These are phyloP conservation scores for Fusarium anguioides DNA, from an alignment of 2,329 filamentous ascomycete genomes.

Conservation along the genomic window DNA sequence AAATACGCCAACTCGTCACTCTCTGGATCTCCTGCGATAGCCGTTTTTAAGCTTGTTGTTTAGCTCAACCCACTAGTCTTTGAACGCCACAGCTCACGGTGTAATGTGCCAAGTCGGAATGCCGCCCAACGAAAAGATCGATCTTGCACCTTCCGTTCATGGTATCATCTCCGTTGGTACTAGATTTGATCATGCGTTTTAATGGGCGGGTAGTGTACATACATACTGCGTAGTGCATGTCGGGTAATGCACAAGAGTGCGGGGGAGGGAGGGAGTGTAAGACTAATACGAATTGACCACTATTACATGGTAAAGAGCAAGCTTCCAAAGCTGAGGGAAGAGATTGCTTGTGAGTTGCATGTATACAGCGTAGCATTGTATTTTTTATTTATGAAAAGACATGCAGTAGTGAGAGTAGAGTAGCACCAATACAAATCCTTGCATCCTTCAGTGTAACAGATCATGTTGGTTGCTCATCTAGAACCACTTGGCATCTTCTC, in stretches of 20 bases:
- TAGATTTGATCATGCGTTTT: slow-evolving; percentile 32
- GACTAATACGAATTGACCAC: background rate
- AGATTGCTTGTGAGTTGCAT: background rate
- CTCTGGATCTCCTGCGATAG: slow-evolving; percentile 11
- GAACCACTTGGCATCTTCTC: slow-evolving; percentile 19
- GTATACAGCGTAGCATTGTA: background rate
- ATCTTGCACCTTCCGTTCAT: slow-evolving; percentile 38
- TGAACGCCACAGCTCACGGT: slow-evolving; percentile 17
- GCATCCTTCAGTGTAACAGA: background rate
- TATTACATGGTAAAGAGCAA: too few species aligned
- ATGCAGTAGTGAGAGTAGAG: background rate
- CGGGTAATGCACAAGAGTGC: slow-evolving; percentile 37
- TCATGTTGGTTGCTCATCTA: slow-evolving; percentile 3
- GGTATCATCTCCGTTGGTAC: slow-evolving; percentile 28
- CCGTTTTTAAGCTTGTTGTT: slow-evolving; percentile 37
- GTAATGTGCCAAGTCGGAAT: slow-evolving; percentile 31
- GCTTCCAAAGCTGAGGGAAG: too few species aligned
- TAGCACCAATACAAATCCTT: background rate
- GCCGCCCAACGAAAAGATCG: slow-evolving; percentile 23
- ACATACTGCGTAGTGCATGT: too few species aligned
- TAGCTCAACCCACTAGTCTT: slow-evolving; percentile 13
- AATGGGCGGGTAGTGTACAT: too few species aligned
- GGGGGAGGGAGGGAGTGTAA: slow-evolving; percentile 15
- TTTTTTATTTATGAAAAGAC: background rate
- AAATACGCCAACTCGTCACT: slow-evolving; percentile 8